A percentile compares a stretch with the other conserved stretches of the same genome.
Evolutionary conservation across 345 rosid genomes (phyloP).

Genomic region (Balakata baccata): DNA sequence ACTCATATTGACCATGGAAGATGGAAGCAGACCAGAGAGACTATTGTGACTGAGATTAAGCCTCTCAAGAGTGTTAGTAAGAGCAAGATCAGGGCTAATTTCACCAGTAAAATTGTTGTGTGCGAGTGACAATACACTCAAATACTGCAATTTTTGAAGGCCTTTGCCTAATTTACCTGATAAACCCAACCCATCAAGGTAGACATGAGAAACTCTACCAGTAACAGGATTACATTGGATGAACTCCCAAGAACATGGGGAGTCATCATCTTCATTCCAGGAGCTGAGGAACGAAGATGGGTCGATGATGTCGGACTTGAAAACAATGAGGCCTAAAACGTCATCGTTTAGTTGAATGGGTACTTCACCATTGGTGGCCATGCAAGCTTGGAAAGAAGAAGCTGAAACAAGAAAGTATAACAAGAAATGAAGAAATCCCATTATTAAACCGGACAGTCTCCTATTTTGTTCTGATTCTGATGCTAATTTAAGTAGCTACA

Average conservation of each 20-base stretch:
- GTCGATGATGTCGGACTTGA: slow-evolving; percentile 70
- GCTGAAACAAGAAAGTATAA: neutral
- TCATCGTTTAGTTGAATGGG: slow-evolving; percentile 65
- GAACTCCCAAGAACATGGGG: slow-evolving; percentile 87
- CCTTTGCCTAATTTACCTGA: slow-evolving; percentile 81
- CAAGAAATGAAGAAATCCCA: slow-evolving; percentile 17
- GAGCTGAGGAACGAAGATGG: slow-evolving; percentile 54
- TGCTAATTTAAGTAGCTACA: too few relatives aligned
- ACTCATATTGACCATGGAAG: slow-evolving; percentile 36
- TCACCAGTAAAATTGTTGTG: slow-evolving; percentile 59
- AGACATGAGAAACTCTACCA: slow-evolving; percentile 57
- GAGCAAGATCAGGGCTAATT: slow-evolving; percentile 37
- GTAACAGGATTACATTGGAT: slow-evolving; percentile 58
- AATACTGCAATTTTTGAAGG: slow-evolving; percentile 57
- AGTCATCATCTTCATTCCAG: slow-evolving; percentile 78
- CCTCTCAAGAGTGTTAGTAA: slow-evolving; percentile 39
- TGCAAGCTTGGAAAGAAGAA: slow-evolving; percentile 19
- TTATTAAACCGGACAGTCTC: neutral
- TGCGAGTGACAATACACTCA: slow-evolving; percentile 68
- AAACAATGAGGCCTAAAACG: slow-evolving; percentile 77
- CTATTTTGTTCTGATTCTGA: neutral
- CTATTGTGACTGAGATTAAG: slow-evolving; percentile 64
- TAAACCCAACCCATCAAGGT: slow-evolving; percentile 59
- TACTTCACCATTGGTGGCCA: slow-evolving; percentile 26
- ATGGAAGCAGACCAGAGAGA: slow-evolving; percentile 60